Conservation (phyloP, 2,329 filamentous ascomycete species). For the Cercospora brassicicola region DNA sequence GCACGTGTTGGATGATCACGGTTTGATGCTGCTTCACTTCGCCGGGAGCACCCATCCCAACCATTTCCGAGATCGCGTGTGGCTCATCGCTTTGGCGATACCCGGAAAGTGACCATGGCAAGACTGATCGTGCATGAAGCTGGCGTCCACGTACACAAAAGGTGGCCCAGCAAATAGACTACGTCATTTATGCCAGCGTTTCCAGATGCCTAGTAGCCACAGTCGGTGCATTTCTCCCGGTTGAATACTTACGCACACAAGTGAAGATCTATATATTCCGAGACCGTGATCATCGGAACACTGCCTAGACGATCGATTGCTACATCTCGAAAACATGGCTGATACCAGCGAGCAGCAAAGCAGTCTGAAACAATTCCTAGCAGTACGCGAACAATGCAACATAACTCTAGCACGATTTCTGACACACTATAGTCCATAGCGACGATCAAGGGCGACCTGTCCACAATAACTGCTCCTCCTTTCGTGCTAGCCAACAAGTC, state of each 20-base stretch:
- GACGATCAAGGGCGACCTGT: conserved; percentile 49
- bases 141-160: neutral
- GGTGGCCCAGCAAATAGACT: neutral
- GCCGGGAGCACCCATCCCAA: neutral
- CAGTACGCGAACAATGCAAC: no score
- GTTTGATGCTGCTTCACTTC: neutral
- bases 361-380: conserved; percentile 35
- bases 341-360: conserved; percentile 28
- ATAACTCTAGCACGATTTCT: no score
- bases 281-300: neutral
- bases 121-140: neutral
- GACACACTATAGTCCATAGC: conserved; percentile 48
- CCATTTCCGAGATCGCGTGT: neutral
- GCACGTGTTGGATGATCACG: neutral
- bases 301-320: neutral
- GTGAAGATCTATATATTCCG: neutral
- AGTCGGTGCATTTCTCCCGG: neutral
- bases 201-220: neutral
- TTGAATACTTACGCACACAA: neutral
- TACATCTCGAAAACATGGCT: conserved; percentile 15
- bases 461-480: conserved; percentile 50
- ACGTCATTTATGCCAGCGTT: conserved; percentile 3
- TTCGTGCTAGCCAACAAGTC: conserved; percentile 49
- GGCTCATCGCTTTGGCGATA: neutral
- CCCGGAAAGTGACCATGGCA: neutral